Evolutionary conservation across 768 basidiomycete genomes (phyloP).

Genomic region (Tremella mesenterica): DNA sequence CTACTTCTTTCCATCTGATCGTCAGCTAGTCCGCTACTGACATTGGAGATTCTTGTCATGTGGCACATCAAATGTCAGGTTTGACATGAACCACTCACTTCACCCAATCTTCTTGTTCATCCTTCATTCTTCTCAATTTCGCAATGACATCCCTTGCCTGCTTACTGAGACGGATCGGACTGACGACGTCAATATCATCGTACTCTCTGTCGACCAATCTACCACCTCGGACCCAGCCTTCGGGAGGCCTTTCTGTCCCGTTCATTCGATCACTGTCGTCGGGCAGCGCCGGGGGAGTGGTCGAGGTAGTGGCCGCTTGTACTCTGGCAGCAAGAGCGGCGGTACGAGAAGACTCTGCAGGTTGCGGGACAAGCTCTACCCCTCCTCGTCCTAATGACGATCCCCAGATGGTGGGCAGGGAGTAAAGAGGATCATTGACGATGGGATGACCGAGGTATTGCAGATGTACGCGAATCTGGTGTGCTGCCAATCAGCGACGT

Average conservation of each 20-base stretch:
- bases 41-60: not conserved
- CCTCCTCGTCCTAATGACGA: conserved; percentile 66
- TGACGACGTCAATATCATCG: conserved; percentile 36
- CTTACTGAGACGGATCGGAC: conserved; percentile 41
- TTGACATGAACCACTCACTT: no score
- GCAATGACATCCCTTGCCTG: conserved; percentile 44
- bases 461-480: conserved; percentile 93
- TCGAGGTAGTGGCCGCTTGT: not conserved
- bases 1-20: conserved; percentile 45
- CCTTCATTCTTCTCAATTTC: conserved; percentile 40
- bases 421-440: conserved; percentile 91
- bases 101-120: conserved; percentile 45
- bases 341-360: not conserved
- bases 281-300: not conserved
- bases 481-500: conserved; percentile 54
- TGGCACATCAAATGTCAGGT: no score
- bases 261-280: conserved; percentile 41
- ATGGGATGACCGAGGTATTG: conserved; percentile 90
- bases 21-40: not conserved
- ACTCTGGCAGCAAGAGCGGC: conserved; percentile 2
- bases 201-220: conserved; percentile 11
- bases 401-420: conserved; percentile 57
- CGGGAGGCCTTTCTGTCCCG: conserved; percentile 12
- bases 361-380: conserved; percentile 54
- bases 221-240: conserved; percentile 1